Percentiles rank a stretch among this genome's conserved stretches.
These are phyloP conservation scores for Pseudocercospora macadamiae DNA, from an alignment of 2,329 filamentous ascomycete genomes.

Conservation along the genomic window DNA sequence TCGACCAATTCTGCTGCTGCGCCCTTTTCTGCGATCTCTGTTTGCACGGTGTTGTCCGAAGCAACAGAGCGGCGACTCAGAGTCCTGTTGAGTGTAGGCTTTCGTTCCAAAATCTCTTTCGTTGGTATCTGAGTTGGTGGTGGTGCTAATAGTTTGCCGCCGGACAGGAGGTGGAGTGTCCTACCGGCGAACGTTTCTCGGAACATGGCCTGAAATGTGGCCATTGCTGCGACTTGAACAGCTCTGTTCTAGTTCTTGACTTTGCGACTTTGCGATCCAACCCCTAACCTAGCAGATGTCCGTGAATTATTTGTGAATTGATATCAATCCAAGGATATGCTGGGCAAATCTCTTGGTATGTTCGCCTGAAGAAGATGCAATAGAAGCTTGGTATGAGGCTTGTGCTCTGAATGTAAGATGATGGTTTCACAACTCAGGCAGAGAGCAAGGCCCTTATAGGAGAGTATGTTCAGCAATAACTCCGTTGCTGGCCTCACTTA, in stretches of 20 bases:
- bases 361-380: background rate
- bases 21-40: slow-evolving; percentile 7
- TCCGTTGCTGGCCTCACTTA: background rate
- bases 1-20: slow-evolving; percentile 1
- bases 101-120: background rate
- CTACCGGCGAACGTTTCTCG: slow-evolving; percentile 11
- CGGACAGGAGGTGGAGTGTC: slow-evolving; percentile 7
- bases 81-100: background rate
- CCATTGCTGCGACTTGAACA: background rate
- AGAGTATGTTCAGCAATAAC: background rate
- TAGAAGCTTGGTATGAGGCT: background rate
- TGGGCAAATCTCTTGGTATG: background rate
- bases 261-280: no score
- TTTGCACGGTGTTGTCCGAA: background rate
- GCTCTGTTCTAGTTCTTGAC: background rate
- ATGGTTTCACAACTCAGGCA: background rate
- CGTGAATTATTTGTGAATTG: no score
- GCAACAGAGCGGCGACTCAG: background rate
- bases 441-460: background rate
- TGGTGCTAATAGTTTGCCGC: background rate
- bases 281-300: no score
- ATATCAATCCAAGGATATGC: background rate
- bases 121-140: slow-evolving; percentile 5
- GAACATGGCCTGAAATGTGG: slow-evolving; percentile 6
- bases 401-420: background rate